phyloP scores from a whole-genome alignment of 768 basidiomycete genomes.

The Butyriboletus loyo region DNA sequence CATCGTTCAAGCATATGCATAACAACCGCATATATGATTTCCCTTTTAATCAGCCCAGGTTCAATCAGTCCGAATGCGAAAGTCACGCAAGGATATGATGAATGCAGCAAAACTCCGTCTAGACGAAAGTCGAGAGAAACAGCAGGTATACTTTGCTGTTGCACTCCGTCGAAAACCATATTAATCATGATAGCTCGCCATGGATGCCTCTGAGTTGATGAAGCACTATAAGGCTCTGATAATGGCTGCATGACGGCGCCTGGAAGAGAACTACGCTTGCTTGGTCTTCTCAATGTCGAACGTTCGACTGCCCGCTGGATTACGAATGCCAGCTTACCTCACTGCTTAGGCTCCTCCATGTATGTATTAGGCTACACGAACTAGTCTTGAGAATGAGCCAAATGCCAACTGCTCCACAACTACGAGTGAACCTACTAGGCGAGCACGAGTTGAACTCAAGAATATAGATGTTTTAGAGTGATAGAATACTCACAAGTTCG shows the following conservation, averaged over 20 bases:
- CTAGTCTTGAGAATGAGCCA: not conserved
- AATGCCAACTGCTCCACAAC: not conserved
- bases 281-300: not conserved
- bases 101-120: conserved; percentile 31
- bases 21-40: conserved; percentile 1
- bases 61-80: conserved; percentile 31
- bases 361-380: not conserved
- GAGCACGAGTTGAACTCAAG: not conserved
- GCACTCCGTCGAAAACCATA: not conserved
- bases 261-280: conserved; percentile 4
- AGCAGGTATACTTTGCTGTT: conserved; percentile 27
- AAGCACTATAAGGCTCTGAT: conserved; percentile 42
- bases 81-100: conserved; percentile 35
- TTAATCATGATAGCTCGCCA: conserved; percentile 29
- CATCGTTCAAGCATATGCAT: not conserved
- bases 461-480: not conserved
- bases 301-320: not conserved
- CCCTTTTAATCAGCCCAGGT: conserved; percentile 26
- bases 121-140: conserved; percentile 38
- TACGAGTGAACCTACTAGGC: conserved; percentile 20
- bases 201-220: conserved; percentile 38
- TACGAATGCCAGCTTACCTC: not conserved
- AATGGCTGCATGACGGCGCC: conserved; percentile 16
- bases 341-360: not conserved
- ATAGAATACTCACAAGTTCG: conserved; percentile 45